Conservation (phyloP, 495 filamentous ascomycete genomes). For the Lepidopterella palustris region DNA sequence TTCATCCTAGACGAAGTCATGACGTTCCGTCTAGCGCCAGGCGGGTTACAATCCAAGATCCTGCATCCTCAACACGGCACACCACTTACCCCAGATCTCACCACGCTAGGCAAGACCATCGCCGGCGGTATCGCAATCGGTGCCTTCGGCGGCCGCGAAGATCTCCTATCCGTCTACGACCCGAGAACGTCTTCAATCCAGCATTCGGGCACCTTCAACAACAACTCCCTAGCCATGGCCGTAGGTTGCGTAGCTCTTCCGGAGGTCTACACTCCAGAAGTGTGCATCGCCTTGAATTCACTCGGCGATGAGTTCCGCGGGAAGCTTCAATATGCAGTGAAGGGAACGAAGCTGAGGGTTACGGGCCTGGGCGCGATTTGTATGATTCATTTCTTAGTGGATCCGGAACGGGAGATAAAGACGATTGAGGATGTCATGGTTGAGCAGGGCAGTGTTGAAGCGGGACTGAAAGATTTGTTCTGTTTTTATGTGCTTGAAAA, state of each 20-base stretch:
- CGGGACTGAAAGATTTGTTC: slow-evolving; percentile 41
- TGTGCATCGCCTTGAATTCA: slow-evolving; percentile 35
- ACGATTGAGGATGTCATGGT: slow-evolving; percentile 22
- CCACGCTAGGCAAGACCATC: slow-evolving; percentile 57
- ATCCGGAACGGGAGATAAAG: slow-evolving; percentile 15
- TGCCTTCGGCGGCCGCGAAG: slow-evolving; percentile 52
- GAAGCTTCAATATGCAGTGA: slow-evolving; percentile 30
- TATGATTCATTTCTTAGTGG: slow-evolving; percentile 38
- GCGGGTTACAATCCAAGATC: slow-evolving; percentile 41
- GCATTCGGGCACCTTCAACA: slow-evolving; percentile 65
- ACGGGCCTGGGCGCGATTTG: slow-evolving; percentile 44
- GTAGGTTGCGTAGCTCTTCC: slow-evolving; percentile 45
- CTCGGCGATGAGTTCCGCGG: slow-evolving; percentile 37
- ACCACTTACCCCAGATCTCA: slow-evolving; percentile 49
- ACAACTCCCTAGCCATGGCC: slow-evolving; percentile 56
- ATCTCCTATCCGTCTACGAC: slow-evolving; percentile 53
- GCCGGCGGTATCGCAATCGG: slow-evolving; percentile 59
- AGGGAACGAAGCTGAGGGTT: slow-evolving; percentile 35
- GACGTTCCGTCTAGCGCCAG: slow-evolving; percentile 48
- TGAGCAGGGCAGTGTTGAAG: background rate
- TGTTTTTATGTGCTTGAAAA: slow-evolving; percentile 46
- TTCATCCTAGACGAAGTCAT: slow-evolving; percentile 63
- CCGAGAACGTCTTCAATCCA: slow-evolving; percentile 31
- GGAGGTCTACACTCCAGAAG: slow-evolving; percentile 41
- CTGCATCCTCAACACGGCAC: slow-evolving; percentile 2